Percentiles rank a stretch among this genome's conserved stretches.
Conservation (phyloP, 768 basidiomycete genomes). For the Dacryopinax spathularia region DNA sequence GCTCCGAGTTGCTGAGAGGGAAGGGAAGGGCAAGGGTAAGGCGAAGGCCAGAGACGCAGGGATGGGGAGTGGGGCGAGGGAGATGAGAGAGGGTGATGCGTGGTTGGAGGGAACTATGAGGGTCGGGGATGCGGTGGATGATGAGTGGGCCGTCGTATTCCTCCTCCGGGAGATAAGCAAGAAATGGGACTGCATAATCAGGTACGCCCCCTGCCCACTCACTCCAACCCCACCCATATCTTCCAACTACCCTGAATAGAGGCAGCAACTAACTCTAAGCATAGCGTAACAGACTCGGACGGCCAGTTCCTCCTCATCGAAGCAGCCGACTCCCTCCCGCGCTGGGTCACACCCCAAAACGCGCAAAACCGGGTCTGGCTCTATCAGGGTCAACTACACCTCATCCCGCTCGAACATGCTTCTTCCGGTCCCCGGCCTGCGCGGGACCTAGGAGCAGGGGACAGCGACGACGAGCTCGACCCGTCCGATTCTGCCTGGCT, state of each 20-base stretch:
- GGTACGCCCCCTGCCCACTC: constrained; percentile 32
- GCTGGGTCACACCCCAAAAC: constrained; percentile 84
- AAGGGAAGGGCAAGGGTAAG: not conserved
- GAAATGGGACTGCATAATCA: constrained; percentile 67
- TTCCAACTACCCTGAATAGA: not conserved
- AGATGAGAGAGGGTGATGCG: constrained; percentile 25
- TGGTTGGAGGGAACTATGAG: constrained; percentile 71
- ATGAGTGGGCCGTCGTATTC: constrained; percentile 95
- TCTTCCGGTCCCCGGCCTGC: constrained; percentile 47
- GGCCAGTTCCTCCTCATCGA: constrained; percentile 95
- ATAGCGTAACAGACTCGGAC: constrained; percentile 71
- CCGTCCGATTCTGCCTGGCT: constrained; percentile 36
- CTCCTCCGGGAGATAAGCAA: constrained; percentile 60
- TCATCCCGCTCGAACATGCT: constrained; percentile 64
- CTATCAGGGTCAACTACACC: constrained; percentile 62
- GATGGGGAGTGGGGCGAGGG: not conserved
- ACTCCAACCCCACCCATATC: not conserved
- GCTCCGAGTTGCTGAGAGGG: constrained; percentile 43
- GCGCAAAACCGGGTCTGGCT: constrained; percentile 96
- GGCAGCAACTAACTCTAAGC: not conserved
- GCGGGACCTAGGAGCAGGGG: constrained; percentile 34
- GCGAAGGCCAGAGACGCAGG: not conserved
- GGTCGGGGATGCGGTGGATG: constrained; percentile 93
- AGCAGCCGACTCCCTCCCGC: constrained; percentile 76
- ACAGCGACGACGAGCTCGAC: constrained; percentile 40